Conservation (phyloP, 768 basidiomycete genomes). For the Naganishia vaughanmartiniae region DNA sequence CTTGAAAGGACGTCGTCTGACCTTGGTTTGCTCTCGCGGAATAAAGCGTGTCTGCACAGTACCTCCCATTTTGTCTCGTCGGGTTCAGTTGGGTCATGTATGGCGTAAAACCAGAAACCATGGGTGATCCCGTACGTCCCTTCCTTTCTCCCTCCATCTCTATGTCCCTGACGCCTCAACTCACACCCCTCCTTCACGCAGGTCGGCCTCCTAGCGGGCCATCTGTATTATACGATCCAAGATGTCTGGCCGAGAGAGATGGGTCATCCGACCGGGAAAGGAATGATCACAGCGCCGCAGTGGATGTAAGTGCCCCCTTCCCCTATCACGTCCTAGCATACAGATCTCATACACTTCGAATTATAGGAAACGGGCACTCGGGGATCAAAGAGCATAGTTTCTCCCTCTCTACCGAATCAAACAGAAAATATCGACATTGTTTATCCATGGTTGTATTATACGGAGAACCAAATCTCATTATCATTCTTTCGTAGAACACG, state of each 20-base stretch:
- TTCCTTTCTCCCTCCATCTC: neutral
- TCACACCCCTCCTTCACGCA: constrained; percentile 3
- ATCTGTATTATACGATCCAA: constrained; percentile 49
- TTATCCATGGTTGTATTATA: no score
- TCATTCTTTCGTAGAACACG: no score
- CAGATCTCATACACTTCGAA: no score
- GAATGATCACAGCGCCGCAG: constrained; percentile 21
- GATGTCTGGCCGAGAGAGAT: constrained; percentile 52
- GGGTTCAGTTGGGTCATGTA: constrained; percentile 62
- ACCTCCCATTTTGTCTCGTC: constrained; percentile 87
- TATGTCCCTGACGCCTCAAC: neutral
- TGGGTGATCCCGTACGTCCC: constrained; percentile 47
- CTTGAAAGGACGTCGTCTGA: no score
- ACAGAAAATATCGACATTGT: no score
- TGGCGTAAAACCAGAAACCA: constrained; percentile 45
- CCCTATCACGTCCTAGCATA: no score
- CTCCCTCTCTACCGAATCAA: no score
- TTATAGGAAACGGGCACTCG: no score
- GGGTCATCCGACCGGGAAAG: constrained; percentile 44
- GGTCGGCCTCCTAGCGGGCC: constrained; percentile 50
- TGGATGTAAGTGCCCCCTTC: constrained; percentile 25
- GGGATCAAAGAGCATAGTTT: no score
- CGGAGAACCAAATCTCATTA: no score
- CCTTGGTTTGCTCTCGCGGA: no score
- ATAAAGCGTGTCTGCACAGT: constrained; percentile 75